Percentiles rank a stretch among this genome's conserved stretches.
phyloP scores from a whole-genome alignment of 257 asterid species.

The Ophiorrhiza pumila region DNA sequence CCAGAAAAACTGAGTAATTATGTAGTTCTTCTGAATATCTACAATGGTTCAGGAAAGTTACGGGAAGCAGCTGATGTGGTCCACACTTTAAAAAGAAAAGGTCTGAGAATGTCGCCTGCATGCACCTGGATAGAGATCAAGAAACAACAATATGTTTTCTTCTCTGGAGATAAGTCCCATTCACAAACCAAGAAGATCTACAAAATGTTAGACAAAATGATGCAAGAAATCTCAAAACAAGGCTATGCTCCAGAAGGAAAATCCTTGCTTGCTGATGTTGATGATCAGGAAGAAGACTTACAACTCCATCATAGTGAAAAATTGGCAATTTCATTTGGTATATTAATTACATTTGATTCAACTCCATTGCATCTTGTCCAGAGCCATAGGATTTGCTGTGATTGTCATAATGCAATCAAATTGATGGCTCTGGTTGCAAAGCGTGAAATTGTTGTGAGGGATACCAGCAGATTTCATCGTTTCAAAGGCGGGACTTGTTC shows the following conservation, averaged over 20 bases:
- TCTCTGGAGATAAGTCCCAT: constrained; percentile 62
- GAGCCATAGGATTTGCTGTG: constrained; percentile 73
- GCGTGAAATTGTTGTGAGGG: constrained; percentile 65
- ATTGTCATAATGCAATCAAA: constrained; percentile 71
- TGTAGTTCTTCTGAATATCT: constrained; percentile 71
- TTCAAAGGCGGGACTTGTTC: constrained; percentile 67
- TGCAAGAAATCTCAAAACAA: constrained; percentile 38
- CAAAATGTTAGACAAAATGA: constrained; percentile 40
- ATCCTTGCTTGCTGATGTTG: constrained; percentile 84
- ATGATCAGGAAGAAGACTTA: constrained; percentile 46
- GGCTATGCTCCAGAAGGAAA: constrained; percentile 45
- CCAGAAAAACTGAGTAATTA: constrained; percentile 83
- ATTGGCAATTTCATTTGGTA: constrained; percentile 82
- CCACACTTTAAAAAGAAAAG: constrained; percentile 58
- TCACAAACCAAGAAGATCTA: constrained; percentile 52
- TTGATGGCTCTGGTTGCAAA: constrained; percentile 44
- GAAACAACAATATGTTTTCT: constrained; percentile 56
- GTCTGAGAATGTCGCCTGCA: constrained; percentile 60
- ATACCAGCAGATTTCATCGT: constrained; percentile 79
- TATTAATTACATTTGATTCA: constrained; percentile 54
- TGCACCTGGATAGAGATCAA: constrained; percentile 86
- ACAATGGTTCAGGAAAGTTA: constrained; percentile 48
- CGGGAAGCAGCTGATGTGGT: constrained; percentile 74
- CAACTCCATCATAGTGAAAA: constrained; percentile 67
- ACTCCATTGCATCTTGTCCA: constrained; percentile 78